Percentiles rank a stretch among this genome's conserved stretches.
Evolutionary conservation across 73 alveolate genomes (phyloP).

Genomic region (Blepharisma stoltei): DNA sequence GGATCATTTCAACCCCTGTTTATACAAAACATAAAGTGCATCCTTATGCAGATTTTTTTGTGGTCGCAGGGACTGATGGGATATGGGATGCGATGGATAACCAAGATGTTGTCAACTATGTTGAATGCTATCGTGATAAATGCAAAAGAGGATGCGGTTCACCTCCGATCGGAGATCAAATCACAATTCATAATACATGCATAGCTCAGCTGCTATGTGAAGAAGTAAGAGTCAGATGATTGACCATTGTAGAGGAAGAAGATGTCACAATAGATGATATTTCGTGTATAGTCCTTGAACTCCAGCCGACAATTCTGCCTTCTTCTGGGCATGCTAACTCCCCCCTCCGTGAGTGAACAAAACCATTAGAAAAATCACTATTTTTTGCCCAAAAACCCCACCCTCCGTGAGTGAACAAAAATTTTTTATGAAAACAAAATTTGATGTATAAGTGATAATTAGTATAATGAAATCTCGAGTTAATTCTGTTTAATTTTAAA

Average conservation of each 20-base stretch:
- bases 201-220: conserved; percentile 27
- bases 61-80: conserved; percentile 46
- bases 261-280: conserved; percentile 31
- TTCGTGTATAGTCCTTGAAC: conserved; percentile 25
- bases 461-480: no score
- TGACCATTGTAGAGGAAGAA: conserved; percentile 22
- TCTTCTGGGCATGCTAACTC: no score
- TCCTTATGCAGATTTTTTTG: neutral
- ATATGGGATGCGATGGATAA: conserved; percentile 40
- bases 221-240: conserved; percentile 31
- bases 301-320: no score
- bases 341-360: no score
- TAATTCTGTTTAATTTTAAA: no score
- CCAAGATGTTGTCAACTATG: conserved; percentile 23
- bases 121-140: conserved; percentile 23
- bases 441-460: no score
- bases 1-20: conserved; percentile 45
- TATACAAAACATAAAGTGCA: conserved; percentile 27
- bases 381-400: no score
- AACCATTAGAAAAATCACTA: no score
- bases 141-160: neutral
- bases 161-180: neutral
- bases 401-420: no score
- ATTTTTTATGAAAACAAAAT: no score
- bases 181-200: neutral